Evolutionary conservation across 169 alveolate genomes (phyloP), one percentile per base, ranked within the genome.

Genomic region (Plasmodium gaboni): DNA sequence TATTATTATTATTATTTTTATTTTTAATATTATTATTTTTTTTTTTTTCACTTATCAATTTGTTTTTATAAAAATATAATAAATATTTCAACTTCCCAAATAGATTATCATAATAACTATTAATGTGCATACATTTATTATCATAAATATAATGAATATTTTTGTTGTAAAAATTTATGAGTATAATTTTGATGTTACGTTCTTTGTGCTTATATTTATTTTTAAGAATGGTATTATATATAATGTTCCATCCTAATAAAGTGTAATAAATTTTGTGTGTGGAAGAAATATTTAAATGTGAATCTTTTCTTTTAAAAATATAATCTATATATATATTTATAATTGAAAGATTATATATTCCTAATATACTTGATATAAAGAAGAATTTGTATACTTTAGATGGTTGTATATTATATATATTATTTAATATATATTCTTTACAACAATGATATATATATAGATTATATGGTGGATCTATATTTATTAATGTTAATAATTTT

Each of bases 211-310:
- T 42, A 17, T 5, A 46, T 67, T 67, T 15, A 26, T 51, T 42
- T 17, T 83, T 67, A 19, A 83, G 32, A 71, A 68, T 68, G 1
- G 32, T 13, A 9, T 68, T 83, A 2, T 68, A 10, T 38, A 83
- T 6, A 55, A 83, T 83, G 42, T 55, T 55, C 91, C 91, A 83
- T 17, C 85, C 91, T 57, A 83, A 83, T 28, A 83, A 28, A 9
- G 91, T 68, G 83, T 83, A 83, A 55, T 83, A 83, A 2, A 55
- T 83, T 50, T 83, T 83, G 24, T 83, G 67, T 65, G 48, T 42
- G 6, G 44, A 65, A 38, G 91, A 57, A 12, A 22, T 19, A 17
- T 68, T 38, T 24, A 51, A 38, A 17, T 68, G 68, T 38, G 44
- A 7, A 12, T 42, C 51, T 51, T 53, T 59, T 12, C 44, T 68